Evolutionary conservation across 2,329 filamentous ascomycete genomes (phyloP), one percentile per base, ranked within the genome.

Genomic region (Ophiocordyceps camponoti-floridani): DNA sequence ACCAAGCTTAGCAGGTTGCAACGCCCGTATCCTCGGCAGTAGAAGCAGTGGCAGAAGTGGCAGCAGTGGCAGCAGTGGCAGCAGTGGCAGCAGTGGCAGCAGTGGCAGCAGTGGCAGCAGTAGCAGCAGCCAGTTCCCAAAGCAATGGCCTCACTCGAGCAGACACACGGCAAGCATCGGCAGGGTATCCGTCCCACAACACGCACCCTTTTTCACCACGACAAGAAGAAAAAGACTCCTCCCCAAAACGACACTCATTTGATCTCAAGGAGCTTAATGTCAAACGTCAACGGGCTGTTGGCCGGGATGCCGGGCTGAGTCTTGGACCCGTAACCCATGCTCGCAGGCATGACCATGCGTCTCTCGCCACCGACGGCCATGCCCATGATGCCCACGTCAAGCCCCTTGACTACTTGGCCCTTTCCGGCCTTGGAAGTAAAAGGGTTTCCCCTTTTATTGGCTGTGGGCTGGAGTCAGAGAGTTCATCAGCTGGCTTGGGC

Each of bases 391-490:
- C 91, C 91, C 52, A 96, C 77, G 62, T 98, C 93, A 93, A 91
- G 96, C 54, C 91, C 91, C 75, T 94, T 91, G 72, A 98, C 98
- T 57, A 98, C 93, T 65, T 96, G 85, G 49, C 88, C 88, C 60
- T 80, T 78, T 54, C 91, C 93, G 49, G 93, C 79, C 73, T 89
- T 94, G 78, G 96, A 96, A 53, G 75, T 75, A 70, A 98, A 98
- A 47, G 93, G 89, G 71, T 94, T 88, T 57, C 91, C 91, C 72
- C 93, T 95, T 76, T 96, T 98, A 76, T 98, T 96, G 65, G 87
- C 85, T 88, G 56, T 26, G 26, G 14, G 8, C 14, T 1, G 16
- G 6, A 11, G 41, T 28, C 33, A 43, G 14, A 37, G 10, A 16
- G n/a, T 14, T 16, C 4, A 16, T 16, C 35, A 8, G 35, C 35